Base-by-base conservation (phyloP, 78 protist genomes). In the Bigelowiella natans region DNA sequence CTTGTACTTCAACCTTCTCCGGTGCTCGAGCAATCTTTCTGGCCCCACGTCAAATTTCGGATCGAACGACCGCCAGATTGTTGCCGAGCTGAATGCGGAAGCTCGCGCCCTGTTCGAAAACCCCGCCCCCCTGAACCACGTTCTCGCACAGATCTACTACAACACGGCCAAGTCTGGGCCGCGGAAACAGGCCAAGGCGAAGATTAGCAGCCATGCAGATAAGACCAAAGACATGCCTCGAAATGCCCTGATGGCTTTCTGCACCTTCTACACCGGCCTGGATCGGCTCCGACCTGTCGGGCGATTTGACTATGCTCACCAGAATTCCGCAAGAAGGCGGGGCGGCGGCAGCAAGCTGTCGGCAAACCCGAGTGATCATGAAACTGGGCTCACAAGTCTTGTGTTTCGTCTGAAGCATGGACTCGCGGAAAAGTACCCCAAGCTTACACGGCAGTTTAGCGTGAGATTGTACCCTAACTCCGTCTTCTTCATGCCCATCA, bases 171-270 rank as follows among this genome's bases (percentile, higher is more conserved):
- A 30, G 29, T 0, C 2, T 0, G 88, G 2, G 26, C 38, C n/a
- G 0, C 88, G 37, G 38, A 84, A 84, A 1, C 88, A 18, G 37
- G 37, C 88, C 2, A 84, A 84, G 88, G 88, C 88, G 0, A 84
- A 84, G 2, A 84, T 84, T 38, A 84, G 37, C 40, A 38, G 40
- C 1, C 88, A 84, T 1, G 88, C 88, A 30, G 88, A 84, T 1
- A 84, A 84, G 82, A 51, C 82, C 11, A 51, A 51, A 51, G 82
- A 51, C 88, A 84, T 84, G 88, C 88, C 88, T 84, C 31, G 38
- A 1, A n/a, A n/a, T n/a, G 88, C 38, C 28, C 38, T 84, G 38
- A 84, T 84, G 88, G 88, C 88, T 30, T 84, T 84, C 31, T 84
- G 88, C 31, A 84, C 88, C 0, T 84, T 84, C 88, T 84, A 84